phyloP scores from a whole-genome alignment of 2,329 filamentous ascomycete genomes.

The Cordyceps javanica region DNA sequence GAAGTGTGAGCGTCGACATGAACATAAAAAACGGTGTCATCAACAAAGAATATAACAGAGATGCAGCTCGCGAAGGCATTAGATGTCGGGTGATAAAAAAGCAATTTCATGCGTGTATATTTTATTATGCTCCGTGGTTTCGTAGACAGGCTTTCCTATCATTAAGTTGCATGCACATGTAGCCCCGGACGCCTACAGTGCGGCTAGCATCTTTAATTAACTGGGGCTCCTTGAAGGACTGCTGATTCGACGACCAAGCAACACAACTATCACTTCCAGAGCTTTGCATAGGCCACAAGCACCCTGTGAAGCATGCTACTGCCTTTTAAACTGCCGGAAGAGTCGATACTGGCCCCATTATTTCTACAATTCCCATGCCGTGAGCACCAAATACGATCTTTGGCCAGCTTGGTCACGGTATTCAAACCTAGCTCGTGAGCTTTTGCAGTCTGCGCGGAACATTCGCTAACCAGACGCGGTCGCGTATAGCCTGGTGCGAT shows the following conservation, averaged over 20 bases:
- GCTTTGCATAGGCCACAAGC: neutral
- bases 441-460: neutral
- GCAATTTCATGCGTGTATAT: neutral
- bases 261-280: neutral
- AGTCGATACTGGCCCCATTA: constrained; percentile 41
- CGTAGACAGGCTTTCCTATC: neutral
- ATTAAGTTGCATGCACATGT: neutral
- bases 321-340: constrained; percentile 47
- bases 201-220: constrained; percentile 4
- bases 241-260: neutral
- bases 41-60: no score
- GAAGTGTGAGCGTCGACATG: no score
- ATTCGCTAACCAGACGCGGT: neutral
- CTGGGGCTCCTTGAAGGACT: neutral
- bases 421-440: constrained; percentile 15
- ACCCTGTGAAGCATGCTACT: constrained; percentile 24
- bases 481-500: constrained; percentile 56
- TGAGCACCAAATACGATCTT: constrained; percentile 51
- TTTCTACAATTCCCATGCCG: constrained; percentile 48
- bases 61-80: no score
- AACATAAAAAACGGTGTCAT: no score
- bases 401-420: constrained; percentile 50
- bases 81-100: neutral
- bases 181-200: neutral
- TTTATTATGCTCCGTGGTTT: neutral